Base-by-base conservation (phyloP, 192 early-diverging fungal genomes). In the Helicostylum pulchrum region DNA sequence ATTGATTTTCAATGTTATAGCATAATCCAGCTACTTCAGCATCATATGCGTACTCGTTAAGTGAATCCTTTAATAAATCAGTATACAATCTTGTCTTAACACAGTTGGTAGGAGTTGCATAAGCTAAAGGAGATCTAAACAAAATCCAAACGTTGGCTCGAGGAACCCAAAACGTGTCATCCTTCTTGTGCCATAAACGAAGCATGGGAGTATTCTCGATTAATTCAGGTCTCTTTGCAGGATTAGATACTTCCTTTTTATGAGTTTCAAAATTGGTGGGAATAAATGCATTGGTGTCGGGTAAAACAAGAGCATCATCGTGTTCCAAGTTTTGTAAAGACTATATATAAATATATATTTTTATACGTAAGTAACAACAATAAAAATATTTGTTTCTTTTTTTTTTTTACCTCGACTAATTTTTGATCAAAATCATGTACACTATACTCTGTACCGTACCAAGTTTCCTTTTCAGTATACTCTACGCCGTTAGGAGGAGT, bases 121-220 rank as follows among this genome's bases (percentile, higher is more conserved):
- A 91, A 0, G 86, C 82, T 14, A 88, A 66, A n/a, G 92, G 94
- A 14, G 83, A 91, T 52, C 79, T 78, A 52, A 88, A 79, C 49
- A 80, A 73, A 47, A 97, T 83, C 61, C 81, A 87, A 52, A 92
- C 76, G 62, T 89, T 86, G 57, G 89, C 91, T 63, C 94, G 92
- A 36, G 97, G 97, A 17, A 95, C 83, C 81, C 86, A 89, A 65
- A 94, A 99, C 2, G 82, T 90, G 71, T 96, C 93, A 76, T 99
- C 96, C 63, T 91, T 91, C 73, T 96, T 95, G 73, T 92, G 85
- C 96, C 96, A 99, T 69, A 97, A 68, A 42, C 94, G 85, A 21
- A 82, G 53, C 2, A 73, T 39, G 0, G 75, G 64, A 9, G 79
- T 77, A n/a, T 93, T 84, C 49, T 65, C 70, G 49, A 93, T 77